phyloP scores from a whole-genome alignment of 1,284 basidiomycete genomes.

The Naganishia liquefaciens region DNA sequence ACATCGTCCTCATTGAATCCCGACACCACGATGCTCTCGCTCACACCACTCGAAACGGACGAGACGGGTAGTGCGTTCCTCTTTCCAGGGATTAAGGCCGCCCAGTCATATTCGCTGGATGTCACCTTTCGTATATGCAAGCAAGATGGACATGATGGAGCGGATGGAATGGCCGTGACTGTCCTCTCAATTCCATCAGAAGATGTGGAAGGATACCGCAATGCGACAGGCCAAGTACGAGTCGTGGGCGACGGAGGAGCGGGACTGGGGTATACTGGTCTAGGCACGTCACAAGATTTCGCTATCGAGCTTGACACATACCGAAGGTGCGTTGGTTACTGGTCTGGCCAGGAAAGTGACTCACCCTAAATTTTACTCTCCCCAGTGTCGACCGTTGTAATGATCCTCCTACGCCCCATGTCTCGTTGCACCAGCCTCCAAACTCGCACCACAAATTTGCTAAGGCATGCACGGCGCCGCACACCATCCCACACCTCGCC shows the following conservation, averaged over 20 bases:
- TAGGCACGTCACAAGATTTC: conserved; percentile 44
- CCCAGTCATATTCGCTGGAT: conserved; percentile 30
- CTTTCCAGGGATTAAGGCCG: conserved; percentile 31
- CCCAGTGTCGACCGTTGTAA: conserved; percentile 36
- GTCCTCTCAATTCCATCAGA: conserved; percentile 16
- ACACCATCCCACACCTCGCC: conserved; percentile 39
- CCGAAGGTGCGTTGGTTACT: conserved; percentile 37
- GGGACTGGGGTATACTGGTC: conserved; percentile 46
- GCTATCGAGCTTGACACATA: conserved; percentile 44
- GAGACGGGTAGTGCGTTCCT: conserved; percentile 42
- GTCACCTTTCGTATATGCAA: conserved; percentile 41
- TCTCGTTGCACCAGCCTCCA: conserved; percentile 48
- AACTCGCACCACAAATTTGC: conserved; percentile 45
- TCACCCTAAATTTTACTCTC: not conserved
- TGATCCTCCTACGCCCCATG: conserved; percentile 48
- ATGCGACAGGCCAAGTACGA: not conserved
- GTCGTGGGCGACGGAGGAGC: conserved; percentile 43
- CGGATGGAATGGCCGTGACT: conserved; percentile 30
- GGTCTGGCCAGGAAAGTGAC: not conserved
- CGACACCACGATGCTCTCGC: not conserved
- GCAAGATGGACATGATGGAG: conserved; percentile 36
- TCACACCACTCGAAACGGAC: conserved; percentile 33
- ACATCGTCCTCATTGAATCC: not conserved
- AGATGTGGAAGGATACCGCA: not conserved
- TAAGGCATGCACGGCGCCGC: conserved; percentile 39